Evolutionary conservation across 495 filamentous ascomycete genomes (phyloP).

Genomic region (Thermothielavioides terrestris): DNA sequence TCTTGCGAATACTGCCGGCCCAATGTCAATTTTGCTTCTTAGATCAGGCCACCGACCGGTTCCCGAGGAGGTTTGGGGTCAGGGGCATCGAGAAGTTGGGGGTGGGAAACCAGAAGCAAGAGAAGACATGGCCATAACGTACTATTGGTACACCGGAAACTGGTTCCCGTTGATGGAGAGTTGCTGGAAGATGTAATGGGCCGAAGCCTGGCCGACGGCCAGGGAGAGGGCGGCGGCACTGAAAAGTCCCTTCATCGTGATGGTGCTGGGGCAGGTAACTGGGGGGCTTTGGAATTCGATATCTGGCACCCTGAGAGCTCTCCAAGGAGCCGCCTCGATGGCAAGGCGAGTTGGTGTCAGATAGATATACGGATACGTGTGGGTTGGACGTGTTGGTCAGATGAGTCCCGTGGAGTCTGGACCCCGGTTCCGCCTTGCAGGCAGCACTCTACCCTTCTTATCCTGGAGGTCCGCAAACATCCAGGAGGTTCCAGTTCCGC

Average conservation of each 20-base stretch:
- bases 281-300: background rate
- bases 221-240: slow-evolving; percentile 28
- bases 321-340: too few relatives aligned
- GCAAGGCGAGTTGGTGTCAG: background rate
- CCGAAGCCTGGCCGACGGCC: slow-evolving; percentile 32
- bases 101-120: too few relatives aligned
- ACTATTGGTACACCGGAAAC: slow-evolving; percentile 39
- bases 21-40: too few relatives aligned
- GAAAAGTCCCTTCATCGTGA: slow-evolving; percentile 33
- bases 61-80: too few relatives aligned
- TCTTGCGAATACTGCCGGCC: slow-evolving; percentile 46
- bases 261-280: background rate
- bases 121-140: too few relatives aligned
- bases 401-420: background rate
- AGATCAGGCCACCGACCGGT: too few relatives aligned
- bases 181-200: slow-evolving; percentile 46
- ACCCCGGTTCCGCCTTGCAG: background rate
- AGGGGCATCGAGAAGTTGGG: too few relatives aligned
- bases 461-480: background rate
- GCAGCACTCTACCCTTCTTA: background rate
- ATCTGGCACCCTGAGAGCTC: too few relatives aligned
- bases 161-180: slow-evolving; percentile 37
- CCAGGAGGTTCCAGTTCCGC: slow-evolving; percentile 1
- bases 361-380: background rate
- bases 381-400: too few relatives aligned